Conservation (phyloP, 2,329 filamentous ascomycete genomes). For the Fusarium domesticum region DNA sequence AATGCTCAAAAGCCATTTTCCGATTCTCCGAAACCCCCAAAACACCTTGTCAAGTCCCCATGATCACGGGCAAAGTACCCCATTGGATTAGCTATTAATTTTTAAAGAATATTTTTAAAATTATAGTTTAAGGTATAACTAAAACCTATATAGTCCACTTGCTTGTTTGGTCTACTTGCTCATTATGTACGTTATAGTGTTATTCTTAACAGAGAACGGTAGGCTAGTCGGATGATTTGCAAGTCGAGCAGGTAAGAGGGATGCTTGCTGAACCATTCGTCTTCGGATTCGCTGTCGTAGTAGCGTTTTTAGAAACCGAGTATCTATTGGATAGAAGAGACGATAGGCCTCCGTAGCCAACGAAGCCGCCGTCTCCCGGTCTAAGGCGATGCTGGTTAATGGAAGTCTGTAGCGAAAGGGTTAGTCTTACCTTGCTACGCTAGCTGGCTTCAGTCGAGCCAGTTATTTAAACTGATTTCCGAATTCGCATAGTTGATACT, state of each 20-base stretch:
- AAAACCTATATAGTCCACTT: too few relatives aligned
- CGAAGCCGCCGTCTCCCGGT: too few relatives aligned
- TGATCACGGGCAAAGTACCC: neutral
- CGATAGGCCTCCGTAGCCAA: slow-evolving; percentile 2
- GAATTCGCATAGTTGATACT: slow-evolving; percentile 1
- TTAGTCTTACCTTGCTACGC: slow-evolving; percentile 1
- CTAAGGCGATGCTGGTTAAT: neutral
- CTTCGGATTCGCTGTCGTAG: neutral
- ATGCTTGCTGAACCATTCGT: slow-evolving; percentile 1
- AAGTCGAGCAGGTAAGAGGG: neutral
- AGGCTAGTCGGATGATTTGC: neutral
- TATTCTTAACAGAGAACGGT: neutral
- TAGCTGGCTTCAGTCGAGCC: slow-evolving; percentile 1
- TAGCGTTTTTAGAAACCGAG: slow-evolving; percentile 2
- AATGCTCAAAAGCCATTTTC: slow-evolving; percentile 1
- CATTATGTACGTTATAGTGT: too few relatives aligned
- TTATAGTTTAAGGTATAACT: too few relatives aligned
- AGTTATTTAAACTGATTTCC: neutral
- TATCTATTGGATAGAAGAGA: slow-evolving; percentile 1
- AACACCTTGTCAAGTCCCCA: neutral
- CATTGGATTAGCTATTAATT: too few relatives aligned
- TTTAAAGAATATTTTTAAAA: too few relatives aligned
- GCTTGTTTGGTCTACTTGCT: neutral
- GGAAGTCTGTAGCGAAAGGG: neutral
- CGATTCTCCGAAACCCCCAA: neutral